These are phyloP conservation scores for Fonsecaea erecta DNA, from an alignment of 2,329 filamentous ascomycete species.

Conservation along the genomic window DNA sequence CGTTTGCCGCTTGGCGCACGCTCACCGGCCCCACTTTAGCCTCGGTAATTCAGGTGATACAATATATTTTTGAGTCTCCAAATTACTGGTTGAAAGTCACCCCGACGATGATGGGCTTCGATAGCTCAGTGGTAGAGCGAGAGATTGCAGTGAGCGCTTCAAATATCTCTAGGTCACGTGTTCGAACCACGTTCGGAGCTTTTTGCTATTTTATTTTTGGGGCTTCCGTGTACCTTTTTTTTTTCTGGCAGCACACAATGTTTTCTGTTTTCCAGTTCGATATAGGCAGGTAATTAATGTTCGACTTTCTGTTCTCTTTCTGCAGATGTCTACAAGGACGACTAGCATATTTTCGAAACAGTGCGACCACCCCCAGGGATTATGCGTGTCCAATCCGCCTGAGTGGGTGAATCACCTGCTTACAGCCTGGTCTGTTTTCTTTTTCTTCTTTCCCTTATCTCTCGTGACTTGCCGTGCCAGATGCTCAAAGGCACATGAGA, in stretches of 20 bases:
- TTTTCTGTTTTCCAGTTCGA: background rate
- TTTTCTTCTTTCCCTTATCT: background rate
- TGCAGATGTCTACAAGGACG: background rate
- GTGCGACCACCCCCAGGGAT: background rate
- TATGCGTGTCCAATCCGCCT: background rate
- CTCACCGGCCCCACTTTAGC: too few relatives aligned
- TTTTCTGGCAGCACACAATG: too few relatives aligned
- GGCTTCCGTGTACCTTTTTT: too few relatives aligned
- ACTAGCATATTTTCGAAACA: background rate
- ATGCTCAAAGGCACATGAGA: background rate
- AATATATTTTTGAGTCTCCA: background rate
- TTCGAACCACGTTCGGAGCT: conserved; percentile 29
- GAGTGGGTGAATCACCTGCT: background rate
- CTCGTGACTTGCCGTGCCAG: background rate
- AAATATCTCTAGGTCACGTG: conserved; percentile 31
- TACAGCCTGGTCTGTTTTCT: background rate
- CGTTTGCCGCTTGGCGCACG: background rate
- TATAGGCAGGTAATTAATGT: background rate
- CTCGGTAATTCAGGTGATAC: too few relatives aligned
- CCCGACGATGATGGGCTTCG: background rate
- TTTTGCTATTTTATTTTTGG: too few relatives aligned
- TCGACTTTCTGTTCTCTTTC: background rate
- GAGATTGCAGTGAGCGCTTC: conserved; percentile 24
- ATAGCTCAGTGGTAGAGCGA: conserved; percentile 25
- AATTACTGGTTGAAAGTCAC: background rate